These are phyloP conservation scores for Dryadomyces quercus-mongolicae DNA, from an alignment of 2,329 filamentous ascomycete genomes.

Conservation along the genomic window DNA sequence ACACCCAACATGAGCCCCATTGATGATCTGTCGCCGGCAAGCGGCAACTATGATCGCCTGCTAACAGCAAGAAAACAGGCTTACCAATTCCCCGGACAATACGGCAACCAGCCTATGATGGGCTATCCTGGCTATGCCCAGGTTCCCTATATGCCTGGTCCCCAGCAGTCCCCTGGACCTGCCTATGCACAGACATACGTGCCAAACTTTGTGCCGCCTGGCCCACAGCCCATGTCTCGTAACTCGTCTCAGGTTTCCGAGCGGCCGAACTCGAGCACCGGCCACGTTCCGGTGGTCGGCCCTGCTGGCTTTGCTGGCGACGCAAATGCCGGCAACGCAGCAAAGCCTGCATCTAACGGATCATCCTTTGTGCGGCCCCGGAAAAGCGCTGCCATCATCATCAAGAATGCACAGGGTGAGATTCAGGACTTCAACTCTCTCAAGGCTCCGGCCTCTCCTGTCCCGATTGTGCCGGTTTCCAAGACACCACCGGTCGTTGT, in stretches of 20 bases:
- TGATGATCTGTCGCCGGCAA: slow-evolving; percentile 59
- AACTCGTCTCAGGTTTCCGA: slow-evolving; percentile 71
- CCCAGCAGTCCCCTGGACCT: slow-evolving; percentile 32
- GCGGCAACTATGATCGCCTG: slow-evolving; percentile 58
- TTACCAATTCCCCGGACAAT: slow-evolving; percentile 38
- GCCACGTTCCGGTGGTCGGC: slow-evolving; percentile 46
- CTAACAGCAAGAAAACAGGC: slow-evolving; percentile 61
- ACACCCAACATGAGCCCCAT: slow-evolving; percentile 15
- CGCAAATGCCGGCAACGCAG: slow-evolving; percentile 29
- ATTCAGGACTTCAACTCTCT: slow-evolving; percentile 55
- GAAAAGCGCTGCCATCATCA: slow-evolving; percentile 66
- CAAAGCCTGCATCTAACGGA: slow-evolving; percentile 22
- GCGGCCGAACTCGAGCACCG: slow-evolving; percentile 51
- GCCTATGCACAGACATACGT: slow-evolving; percentile 36
- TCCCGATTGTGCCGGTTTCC: slow-evolving; percentile 35
- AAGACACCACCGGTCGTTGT: slow-evolving; percentile 56
- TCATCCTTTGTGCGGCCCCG: slow-evolving; percentile 38
- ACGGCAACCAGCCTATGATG: slow-evolving; percentile 27
- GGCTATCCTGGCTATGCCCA: slow-evolving; percentile 22
- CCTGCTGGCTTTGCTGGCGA: slow-evolving; percentile 33
- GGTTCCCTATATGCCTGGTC: slow-evolving; percentile 23
- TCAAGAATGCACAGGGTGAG: slow-evolving; percentile 75
- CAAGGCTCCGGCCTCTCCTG: slow-evolving; percentile 45
- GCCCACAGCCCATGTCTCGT: slow-evolving; percentile 67
- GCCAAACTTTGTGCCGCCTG: slow-evolving; percentile 19